Evolutionary conservation across 306 rosid genomes (phyloP).

Genomic region (Sindora glabra): DNA sequence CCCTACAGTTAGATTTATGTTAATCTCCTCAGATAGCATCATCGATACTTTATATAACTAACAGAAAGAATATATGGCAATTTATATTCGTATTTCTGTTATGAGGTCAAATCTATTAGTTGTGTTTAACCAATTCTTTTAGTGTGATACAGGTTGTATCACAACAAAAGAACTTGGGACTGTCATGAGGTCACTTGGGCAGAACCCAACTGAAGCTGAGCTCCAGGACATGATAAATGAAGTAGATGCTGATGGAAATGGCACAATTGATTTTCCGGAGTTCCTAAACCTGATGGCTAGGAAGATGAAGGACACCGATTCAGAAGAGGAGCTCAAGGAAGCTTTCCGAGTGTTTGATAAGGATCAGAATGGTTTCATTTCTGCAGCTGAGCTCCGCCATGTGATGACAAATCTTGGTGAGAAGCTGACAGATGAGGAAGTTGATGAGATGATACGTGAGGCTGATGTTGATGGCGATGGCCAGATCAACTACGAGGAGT

Average conservation of each 20-base stretch:
- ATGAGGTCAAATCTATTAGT: background rate
- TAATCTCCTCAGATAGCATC: too few relatives aligned
- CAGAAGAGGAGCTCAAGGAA: slow-evolving; percentile 81
- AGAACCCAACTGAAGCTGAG: slow-evolving; percentile 83
- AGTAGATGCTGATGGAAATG: slow-evolving; percentile 79
- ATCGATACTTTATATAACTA: too few relatives aligned
- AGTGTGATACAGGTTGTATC: slow-evolving; percentile 47
- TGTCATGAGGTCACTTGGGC: slow-evolving; percentile 76
- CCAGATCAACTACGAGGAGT: slow-evolving; percentile 76
- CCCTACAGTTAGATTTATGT: too few relatives aligned
- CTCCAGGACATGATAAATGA: slow-evolving; percentile 81
- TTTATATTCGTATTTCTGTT: too few relatives aligned
- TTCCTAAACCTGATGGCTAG: slow-evolving; percentile 79
- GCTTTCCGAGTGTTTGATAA: slow-evolving; percentile 80
- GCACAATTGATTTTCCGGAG: slow-evolving; percentile 78
- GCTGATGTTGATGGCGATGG: slow-evolving; percentile 82
- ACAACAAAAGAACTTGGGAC: slow-evolving; percentile 83
- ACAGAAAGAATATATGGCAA: too few relatives aligned
- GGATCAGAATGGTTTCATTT: slow-evolving; percentile 86
- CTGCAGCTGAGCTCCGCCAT: slow-evolving; percentile 86
- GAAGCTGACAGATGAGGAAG: slow-evolving; percentile 81
- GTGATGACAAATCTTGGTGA: slow-evolving; percentile 84
- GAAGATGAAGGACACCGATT: slow-evolving; percentile 79
- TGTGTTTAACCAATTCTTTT: background rate
- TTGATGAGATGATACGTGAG: slow-evolving; percentile 82